Conservation (phyloP, 352 stramenopile species). For the Pythium utonaiense region DNA sequence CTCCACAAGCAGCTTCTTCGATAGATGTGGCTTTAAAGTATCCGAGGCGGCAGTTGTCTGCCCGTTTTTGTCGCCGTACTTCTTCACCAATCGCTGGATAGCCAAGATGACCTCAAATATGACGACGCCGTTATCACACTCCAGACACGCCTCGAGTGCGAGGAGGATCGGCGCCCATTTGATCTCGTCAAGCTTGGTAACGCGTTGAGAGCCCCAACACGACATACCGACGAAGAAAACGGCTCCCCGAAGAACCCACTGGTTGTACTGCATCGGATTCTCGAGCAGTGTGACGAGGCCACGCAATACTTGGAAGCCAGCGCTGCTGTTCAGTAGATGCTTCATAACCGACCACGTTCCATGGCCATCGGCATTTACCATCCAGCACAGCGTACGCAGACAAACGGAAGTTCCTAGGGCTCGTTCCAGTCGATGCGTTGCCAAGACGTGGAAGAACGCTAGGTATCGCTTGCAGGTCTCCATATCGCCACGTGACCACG, state of each 20-base stretch:
- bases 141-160: constrained; percentile 52
- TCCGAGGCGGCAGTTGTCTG: neutral
- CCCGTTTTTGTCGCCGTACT: constrained; percentile 50
- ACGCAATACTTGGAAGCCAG: constrained; percentile 65
- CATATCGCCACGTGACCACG: constrained; percentile 67
- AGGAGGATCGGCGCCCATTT: constrained; percentile 71
- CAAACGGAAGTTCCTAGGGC: constrained; percentile 57
- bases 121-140: constrained; percentile 72
- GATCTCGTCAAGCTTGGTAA: constrained; percentile 68
- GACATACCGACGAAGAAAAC: constrained; percentile 90
- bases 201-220: constrained; percentile 81
- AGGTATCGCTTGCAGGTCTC: constrained; percentile 72
- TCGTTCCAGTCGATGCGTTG: constrained; percentile 52
- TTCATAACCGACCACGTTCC: constrained; percentile 85
- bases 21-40: neutral
- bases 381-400: constrained; percentile 72
- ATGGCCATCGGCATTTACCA: constrained; percentile 82
- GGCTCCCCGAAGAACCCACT: constrained; percentile 73
- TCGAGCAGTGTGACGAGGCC: constrained; percentile 74
- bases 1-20: constrained; percentile 41
- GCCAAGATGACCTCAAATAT: constrained; percentile 88
- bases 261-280: constrained; percentile 45
- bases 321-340: constrained; percentile 55
- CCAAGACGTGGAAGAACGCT: constrained; percentile 74
- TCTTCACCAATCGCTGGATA: constrained; percentile 83